Conservation (phyloP, 73 alveolate genomes). For the Urostyla sp. region DNA sequence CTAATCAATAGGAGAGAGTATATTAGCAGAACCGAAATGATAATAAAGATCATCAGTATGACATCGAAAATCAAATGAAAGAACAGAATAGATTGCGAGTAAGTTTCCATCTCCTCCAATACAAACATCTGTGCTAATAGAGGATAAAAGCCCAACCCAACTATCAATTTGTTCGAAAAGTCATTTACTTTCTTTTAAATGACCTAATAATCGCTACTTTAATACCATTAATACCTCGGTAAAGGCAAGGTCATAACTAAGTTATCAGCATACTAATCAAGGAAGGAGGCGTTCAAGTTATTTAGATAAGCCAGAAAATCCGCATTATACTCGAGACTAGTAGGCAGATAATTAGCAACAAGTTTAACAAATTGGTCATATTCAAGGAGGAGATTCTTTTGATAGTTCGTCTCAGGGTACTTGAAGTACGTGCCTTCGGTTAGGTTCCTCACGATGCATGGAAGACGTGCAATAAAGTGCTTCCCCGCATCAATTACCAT, state of each 20-base stretch:
- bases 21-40: constrained; percentile 75
- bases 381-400: constrained; percentile 3
- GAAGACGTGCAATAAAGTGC: constrained; percentile 6
- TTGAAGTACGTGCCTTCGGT: constrained; percentile 8
- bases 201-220: constrained; percentile 65
- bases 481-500: background rate
- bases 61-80: constrained; percentile 74
- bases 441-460: constrained; percentile 44
- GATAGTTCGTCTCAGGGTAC: background rate
- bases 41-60: constrained; percentile 71
- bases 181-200: constrained; percentile 66
- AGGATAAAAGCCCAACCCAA: constrained; percentile 77
- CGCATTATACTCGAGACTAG: background rate
- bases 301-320: background rate
- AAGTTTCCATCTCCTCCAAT: constrained; percentile 58
- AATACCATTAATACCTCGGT: constrained; percentile 49
- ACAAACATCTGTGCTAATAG: constrained; percentile 70
- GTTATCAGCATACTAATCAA: constrained; percentile 60
- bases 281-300: background rate
- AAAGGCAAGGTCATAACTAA: constrained; percentile 56
- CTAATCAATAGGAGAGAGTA: constrained; percentile 77
- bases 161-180: constrained; percentile 63
- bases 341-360: constrained; percentile 1
- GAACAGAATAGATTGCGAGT: constrained; percentile 64
- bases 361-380: background rate